Base-by-base conservation (phyloP, 208 protist genomes). In the Leishmania major region DNA sequence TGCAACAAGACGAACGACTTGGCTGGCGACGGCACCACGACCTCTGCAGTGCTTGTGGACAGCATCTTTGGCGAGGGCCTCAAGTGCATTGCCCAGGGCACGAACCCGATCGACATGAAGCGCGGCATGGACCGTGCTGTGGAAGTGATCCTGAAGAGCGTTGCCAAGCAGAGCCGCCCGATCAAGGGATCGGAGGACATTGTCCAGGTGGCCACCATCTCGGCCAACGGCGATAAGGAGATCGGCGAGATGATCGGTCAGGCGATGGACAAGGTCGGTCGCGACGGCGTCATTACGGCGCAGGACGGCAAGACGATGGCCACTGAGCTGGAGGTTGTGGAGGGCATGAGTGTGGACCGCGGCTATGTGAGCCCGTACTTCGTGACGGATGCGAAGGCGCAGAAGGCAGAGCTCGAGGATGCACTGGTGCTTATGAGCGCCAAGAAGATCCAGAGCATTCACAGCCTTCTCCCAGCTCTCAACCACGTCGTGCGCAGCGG, bases 281-380 rank as follows among this genome's bases (percentile, higher is more conserved):
- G 99, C 87, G 98, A 99, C 84, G 99, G 99, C 77, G 99, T 99
- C 75, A 99, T 99, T 96, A 99, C 99, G 69, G 98, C 99, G 62
- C 92, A 98, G 91, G 99, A 99, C 85, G 99, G 99, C 81, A 99
- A 99, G 89, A 99, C 99, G 22, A 76, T 99, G 49, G 84, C 92
- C 55, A 98, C 99, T 79, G 98, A 99, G 91, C 96, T 99, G 47
- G 99, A 99, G 88, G 88, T 99, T 53, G 97, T 99, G 72, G 99
- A 99, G 87, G 99, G 99, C 83, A 99, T 99, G 98, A 99, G 93
- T 77, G 98, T 99, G 62, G 98, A 99, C 80, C 95, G 96, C 82
- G 99, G 99, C 71, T 99, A 98, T 90, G 93, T 99, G 85, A 99
- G 98, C 51, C 98, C 98, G 78, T 99, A 99, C 94, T 99, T 99